These are phyloP conservation scores for Vitis labrusca DNA, from an alignment of 164 flowering plant species.

Conservation along the genomic window DNA sequence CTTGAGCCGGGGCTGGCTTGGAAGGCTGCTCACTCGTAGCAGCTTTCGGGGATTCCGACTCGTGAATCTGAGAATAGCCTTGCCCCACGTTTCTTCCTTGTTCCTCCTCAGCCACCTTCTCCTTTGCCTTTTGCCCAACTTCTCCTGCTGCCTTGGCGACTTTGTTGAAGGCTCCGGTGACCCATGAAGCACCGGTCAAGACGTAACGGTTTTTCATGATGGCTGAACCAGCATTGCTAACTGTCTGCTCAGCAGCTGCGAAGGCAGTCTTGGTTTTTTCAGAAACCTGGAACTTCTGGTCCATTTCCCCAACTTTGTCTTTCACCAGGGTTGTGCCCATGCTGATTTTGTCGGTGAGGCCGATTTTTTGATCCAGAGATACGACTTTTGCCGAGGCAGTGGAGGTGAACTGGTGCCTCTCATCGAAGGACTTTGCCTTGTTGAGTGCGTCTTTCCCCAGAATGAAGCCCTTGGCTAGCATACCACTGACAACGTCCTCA, in stretches of 20 bases:
- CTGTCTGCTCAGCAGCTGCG: slow-evolving; percentile 39
- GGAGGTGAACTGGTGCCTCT: slow-evolving; percentile 30
- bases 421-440: slow-evolving; percentile 30
- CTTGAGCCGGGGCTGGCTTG: slow-evolving; percentile 8
- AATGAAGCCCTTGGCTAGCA: slow-evolving; percentile 31
- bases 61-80: slow-evolving; percentile 12
- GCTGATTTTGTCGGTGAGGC: slow-evolving; percentile 26
- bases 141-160: slow-evolving; percentile 40
- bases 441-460: slow-evolving; percentile 31
- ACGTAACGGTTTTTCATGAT: slow-evolving; percentile 39
- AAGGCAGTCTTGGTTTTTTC: slow-evolving; percentile 41
- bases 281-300: slow-evolving; percentile 38
- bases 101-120: slow-evolving; percentile 28
- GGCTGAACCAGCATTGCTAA: slow-evolving; percentile 37
- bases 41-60: slow-evolving; percentile 17
- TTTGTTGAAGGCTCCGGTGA: slow-evolving; percentile 24
- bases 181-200: slow-evolving; percentile 35
- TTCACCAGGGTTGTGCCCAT: slow-evolving; percentile 24
- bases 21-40: slow-evolving; percentile 1
- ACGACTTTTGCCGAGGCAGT: slow-evolving; percentile 28
- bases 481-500: slow-evolving; percentile 30
- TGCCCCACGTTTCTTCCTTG: slow-evolving; percentile 2
- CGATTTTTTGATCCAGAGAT: slow-evolving; percentile 27
- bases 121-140: slow-evolving; percentile 37
- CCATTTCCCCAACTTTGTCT: slow-evolving; percentile 31